Evolutionary conservation across 148 eudicot genomes (phyloP).

Genomic region (Rhododendron simsii): DNA sequence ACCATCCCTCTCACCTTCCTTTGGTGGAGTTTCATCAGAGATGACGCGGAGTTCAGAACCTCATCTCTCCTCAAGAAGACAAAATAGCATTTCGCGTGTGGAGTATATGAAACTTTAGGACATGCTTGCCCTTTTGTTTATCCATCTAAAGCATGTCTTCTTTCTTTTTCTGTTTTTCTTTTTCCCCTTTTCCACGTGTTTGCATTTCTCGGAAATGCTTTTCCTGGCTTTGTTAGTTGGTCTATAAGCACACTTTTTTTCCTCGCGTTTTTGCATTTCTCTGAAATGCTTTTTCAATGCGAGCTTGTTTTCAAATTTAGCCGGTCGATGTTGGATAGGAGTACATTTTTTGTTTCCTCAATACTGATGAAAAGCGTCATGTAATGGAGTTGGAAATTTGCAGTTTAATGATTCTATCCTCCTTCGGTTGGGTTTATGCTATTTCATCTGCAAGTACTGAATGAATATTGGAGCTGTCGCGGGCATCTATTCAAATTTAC

Average conservation of each 20-base stretch:
- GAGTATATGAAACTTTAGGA: background rate
- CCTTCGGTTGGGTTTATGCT: background rate
- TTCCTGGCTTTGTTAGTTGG: background rate
- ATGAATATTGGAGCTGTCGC: too few species aligned
- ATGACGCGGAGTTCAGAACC: slow-evolving; percentile 77
- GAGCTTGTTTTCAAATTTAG: slow-evolving; percentile 25
- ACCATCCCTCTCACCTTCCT: slow-evolving; percentile 65
- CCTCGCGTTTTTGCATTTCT: slow-evolving; percentile 17
- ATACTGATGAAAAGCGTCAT: slow-evolving; percentile 24
- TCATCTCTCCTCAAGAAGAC: slow-evolving; percentile 47
- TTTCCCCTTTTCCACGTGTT: slow-evolving; percentile 9
- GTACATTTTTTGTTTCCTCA: slow-evolving; percentile 31
- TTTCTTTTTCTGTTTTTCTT: background rate
- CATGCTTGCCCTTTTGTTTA: background rate
- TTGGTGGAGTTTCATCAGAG: slow-evolving; percentile 86
- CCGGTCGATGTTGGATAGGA: background rate
- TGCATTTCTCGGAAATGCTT: slow-evolving; percentile 22
- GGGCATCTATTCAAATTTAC: too few species aligned
- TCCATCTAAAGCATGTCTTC: background rate
- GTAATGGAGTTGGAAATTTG: slow-evolving; percentile 12
- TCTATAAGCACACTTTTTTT: slow-evolving; percentile 13
- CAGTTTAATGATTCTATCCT: background rate
- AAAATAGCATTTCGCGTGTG: slow-evolving; percentile 24
- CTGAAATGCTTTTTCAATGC: slow-evolving; percentile 6
- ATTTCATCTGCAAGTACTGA: background rate